Conservation (phyloP, 192 early-diverging fungal genomes). For the Jimgerdemannia flammicorona region DNA sequence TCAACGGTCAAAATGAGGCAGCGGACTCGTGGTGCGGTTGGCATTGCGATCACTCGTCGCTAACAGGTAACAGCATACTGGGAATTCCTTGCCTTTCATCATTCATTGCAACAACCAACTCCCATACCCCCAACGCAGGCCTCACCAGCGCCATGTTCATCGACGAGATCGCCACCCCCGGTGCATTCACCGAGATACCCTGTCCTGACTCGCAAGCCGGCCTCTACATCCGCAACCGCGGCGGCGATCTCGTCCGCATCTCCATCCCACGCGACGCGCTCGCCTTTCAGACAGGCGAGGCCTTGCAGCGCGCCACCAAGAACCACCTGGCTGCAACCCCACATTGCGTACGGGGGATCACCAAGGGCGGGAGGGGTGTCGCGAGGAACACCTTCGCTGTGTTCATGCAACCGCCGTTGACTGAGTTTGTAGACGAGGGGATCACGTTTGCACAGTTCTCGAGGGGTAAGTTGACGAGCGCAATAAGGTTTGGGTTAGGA, state of each 20-base stretch:
- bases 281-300: slow-evolving; percentile 70
- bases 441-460: slow-evolving; percentile 49
- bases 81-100: neutral
- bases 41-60: slow-evolving; percentile 61
- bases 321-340: slow-evolving; percentile 59
- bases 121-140: slow-evolving; percentile 14
- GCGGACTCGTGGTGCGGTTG: slow-evolving; percentile 65
- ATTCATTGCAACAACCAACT: neutral
- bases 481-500: neutral
- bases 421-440: slow-evolving; percentile 20
- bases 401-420: slow-evolving; percentile 64
- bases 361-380: slow-evolving; percentile 30
- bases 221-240: slow-evolving; percentile 55
- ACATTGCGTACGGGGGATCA: slow-evolving; percentile 59
- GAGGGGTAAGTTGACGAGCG: slow-evolving; percentile 8
- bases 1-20: slow-evolving; percentile 24
- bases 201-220: slow-evolving; percentile 45
- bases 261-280: slow-evolving; percentile 55
- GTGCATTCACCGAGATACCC: slow-evolving; percentile 18
- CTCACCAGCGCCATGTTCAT: slow-evolving; percentile 61
- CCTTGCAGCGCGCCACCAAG: slow-evolving; percentile 45
- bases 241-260: slow-evolving; percentile 40
- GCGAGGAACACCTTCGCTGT: slow-evolving; percentile 67
- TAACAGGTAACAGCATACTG: slow-evolving; percentile 36
- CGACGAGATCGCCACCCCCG: slow-evolving; percentile 39